Evolutionary conservation across 371 early-diverging fungal species (phyloP).

Genomic region (Mucor irregularis): DNA sequence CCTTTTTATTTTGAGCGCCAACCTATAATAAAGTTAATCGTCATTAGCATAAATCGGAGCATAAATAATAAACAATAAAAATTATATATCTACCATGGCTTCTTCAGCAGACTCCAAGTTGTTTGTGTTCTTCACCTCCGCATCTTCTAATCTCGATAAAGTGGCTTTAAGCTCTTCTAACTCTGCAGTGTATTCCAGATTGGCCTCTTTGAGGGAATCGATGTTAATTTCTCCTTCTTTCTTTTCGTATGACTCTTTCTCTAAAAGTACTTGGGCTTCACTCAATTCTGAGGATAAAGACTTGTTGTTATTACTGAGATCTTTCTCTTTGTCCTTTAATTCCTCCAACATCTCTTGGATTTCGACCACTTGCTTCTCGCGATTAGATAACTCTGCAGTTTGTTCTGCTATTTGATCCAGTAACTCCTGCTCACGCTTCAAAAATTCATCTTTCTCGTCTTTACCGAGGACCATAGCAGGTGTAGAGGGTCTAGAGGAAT

Average conservation of each 20-base stretch:
- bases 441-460: conserved; percentile 93
- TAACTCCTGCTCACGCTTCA: conserved; percentile 93
- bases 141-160: conserved; percentile 39
- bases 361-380: conserved; percentile 54
- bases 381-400: conserved; percentile 60
- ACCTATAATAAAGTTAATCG: no score
- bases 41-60: no score
- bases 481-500: conserved; percentile 72
- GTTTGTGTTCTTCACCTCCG: conserved; percentile 27
- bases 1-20: conserved; percentile 71
- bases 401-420: conserved; percentile 88
- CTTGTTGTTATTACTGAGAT: conserved; percentile 62
- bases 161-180: conserved; percentile 71
- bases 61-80: no score
- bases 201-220: conserved; percentile 84
- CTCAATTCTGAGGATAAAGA: conserved; percentile 61
- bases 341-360: conserved; percentile 65
- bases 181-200: conserved; percentile 68
- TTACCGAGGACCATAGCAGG: conserved; percentile 75
- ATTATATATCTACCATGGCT: conserved; percentile 6
- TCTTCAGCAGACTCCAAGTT: conserved; percentile 1
- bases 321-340: conserved; percentile 59
- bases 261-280: conserved; percentile 77
- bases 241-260: conserved; percentile 83
- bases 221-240: conserved; percentile 82